A percentile compares a stretch with the other conserved stretches of the same genome.
Evolutionary conservation across 495 filamentous ascomycete genomes (phyloP).

Genomic region (Penicillium riverlandense): DNA sequence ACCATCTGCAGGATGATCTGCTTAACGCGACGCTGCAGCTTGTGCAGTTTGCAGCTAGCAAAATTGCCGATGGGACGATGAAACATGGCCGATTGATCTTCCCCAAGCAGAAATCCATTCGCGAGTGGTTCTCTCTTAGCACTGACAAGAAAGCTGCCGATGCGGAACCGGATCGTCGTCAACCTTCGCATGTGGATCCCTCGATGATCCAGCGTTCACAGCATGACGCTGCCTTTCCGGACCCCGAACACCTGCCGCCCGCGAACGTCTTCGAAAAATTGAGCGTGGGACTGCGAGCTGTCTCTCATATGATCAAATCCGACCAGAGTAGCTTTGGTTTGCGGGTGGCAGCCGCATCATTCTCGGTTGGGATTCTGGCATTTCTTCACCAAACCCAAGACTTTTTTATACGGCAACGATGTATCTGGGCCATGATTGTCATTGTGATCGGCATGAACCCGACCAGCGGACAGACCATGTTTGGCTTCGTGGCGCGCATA

Average conservation of each 20-base stretch:
- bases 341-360: constrained; percentile 60
- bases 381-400: constrained; percentile 57
- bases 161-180: constrained; percentile 4
- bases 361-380: constrained; percentile 61
- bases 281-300: constrained; percentile 20
- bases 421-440: constrained; percentile 74
- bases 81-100: constrained; percentile 50
- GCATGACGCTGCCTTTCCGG: constrained; percentile 17
- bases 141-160: constrained; percentile 5
- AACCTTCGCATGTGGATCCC: constrained; percentile 14
- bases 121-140: constrained; percentile 25
- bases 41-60: constrained; percentile 54
- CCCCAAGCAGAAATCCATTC: constrained; percentile 48
- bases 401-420: constrained; percentile 62
- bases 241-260: constrained; percentile 70
- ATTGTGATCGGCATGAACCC: constrained; percentile 56
- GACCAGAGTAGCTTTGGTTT: constrained; percentile 53
- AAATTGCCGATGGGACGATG: constrained; percentile 50
- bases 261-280: constrained; percentile 52
- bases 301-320: constrained; percentile 21
- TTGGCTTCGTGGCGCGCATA: constrained; percentile 61
- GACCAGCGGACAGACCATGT: constrained; percentile 57
- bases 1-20: constrained; percentile 27
- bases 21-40: constrained; percentile 36
- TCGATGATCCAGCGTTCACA: constrained; percentile 4